A percentile compares a stretch with the other conserved stretches of the same genome.
Evolutionary conservation across 768 basidiomycete species (phyloP).

Genomic region (Gymnopilus dilepis): DNA sequence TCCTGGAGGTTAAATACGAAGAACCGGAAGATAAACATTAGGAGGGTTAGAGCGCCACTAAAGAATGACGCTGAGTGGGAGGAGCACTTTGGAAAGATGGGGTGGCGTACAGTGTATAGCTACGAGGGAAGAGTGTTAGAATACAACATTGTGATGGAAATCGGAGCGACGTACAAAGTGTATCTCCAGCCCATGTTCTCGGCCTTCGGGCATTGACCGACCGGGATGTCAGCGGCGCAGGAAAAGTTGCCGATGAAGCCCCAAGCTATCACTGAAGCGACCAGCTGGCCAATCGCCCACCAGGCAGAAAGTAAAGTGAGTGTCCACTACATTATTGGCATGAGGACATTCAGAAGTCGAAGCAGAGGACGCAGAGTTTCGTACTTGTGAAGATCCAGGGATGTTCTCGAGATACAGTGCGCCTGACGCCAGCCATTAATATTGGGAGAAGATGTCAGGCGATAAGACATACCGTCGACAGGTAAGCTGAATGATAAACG

Average conservation of each 20-base stretch:
- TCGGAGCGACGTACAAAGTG: not conserved
- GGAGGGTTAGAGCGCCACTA: not conserved
- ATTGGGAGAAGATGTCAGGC: not conserved
- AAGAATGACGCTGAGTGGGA: not conserved
- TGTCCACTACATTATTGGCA: not conserved
- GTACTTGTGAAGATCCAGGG: not conserved
- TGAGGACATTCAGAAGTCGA: not conserved
- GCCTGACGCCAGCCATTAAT: not conserved
- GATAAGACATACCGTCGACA: not conserved
- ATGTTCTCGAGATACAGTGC: not conserved
- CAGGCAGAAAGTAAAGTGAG: constrained; percentile 3
- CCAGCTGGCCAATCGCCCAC: constrained; percentile 7
- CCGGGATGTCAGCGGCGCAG: not conserved
- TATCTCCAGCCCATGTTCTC: constrained; percentile 9
- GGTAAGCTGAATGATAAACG: not conserved
- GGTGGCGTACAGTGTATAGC: constrained; percentile 6
- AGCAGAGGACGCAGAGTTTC: not conserved
- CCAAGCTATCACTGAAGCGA: constrained; percentile 1
- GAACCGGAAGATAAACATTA: constrained; percentile 4
- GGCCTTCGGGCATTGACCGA: constrained; percentile 1
- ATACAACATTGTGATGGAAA: not conserved
- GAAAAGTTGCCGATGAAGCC: constrained; percentile 8
- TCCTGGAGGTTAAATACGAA: constrained; percentile 3
- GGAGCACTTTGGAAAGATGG: not conserved
- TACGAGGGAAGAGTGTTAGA: not conserved